Base-by-base conservation (phyloP, 768 basidiomycete species). In the Boletus pseudo-olivaceus region DNA sequence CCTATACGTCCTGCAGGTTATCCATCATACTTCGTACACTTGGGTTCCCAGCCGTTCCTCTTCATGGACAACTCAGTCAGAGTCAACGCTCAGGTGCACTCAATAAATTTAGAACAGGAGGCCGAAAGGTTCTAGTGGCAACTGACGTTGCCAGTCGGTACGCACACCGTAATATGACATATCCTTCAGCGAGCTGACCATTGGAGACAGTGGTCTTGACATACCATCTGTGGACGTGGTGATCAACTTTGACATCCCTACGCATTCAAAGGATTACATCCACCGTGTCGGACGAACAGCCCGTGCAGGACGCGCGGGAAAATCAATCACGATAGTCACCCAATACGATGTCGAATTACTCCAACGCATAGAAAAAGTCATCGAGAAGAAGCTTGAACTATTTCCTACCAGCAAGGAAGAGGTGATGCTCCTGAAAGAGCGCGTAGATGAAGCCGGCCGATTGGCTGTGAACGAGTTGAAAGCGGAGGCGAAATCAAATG, bases 251-350 rank as follows among this genome's bases (percentile, higher is more conserved):
- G 95, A 97, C 70, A 88, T 98, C 58, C 97, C 97, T 1, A 92
- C 92, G 1, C 92, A 98, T 69, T 98, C 95, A 15, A 98, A 99
- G 76, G 97, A 98, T 70, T 99, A 99, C 72, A 97, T 99, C 47
- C 97, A 99, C 68, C 85, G 97, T 41, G 97, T 99, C 10, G 97
- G 97, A 37, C 84, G 97, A 53, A 99, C 97, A 32, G 97, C 97
- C 7, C 88, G 97, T 66, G 97, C 97, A 3, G 97, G 97, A n/a
- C 84, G 97, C 40, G 85, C 93, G 2, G 97, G 97, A 41, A 98
- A 98, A 75, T 87, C 92, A 1, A 90, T 99, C 63, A 97, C 95
- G n/a, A 82, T 99, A 39, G 94, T 98, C 23, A 93, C 96, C 6
- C 97, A 99, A 72, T 99, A 98, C 71, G 97, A 99, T 61, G 93